phyloP scores from a whole-genome alignment of 1,284 basidiomycete species.

The Kalmanozyma brasiliensis region DNA sequence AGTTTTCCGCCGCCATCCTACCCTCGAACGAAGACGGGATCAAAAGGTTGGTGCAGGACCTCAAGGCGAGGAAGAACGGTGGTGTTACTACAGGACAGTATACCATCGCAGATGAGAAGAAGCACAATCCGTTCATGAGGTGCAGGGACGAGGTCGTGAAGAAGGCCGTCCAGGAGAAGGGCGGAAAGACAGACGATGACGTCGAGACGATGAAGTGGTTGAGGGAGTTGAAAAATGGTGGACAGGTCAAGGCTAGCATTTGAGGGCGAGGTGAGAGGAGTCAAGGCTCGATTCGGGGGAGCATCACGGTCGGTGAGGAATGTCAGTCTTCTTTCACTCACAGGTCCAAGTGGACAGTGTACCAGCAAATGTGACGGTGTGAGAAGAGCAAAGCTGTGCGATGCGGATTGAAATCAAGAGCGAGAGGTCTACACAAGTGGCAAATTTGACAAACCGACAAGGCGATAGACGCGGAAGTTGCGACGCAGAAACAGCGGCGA shows the following conservation, averaged over 20 bases:
- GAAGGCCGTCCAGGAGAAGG: conserved; percentile 66
- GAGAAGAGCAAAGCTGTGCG: too few relatives aligned
- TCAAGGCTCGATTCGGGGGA: too few relatives aligned
- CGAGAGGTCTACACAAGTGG: too few relatives aligned
- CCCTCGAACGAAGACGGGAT: conserved; percentile 74
- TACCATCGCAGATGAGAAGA: conserved; percentile 84
- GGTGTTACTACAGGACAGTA: conserved; percentile 78
- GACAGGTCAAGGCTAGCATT: conserved; percentile 52
- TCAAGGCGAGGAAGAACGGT: conserved; percentile 66
- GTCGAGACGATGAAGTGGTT: conserved; percentile 78
- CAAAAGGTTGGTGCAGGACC: conserved; percentile 70
- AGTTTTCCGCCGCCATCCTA: conserved; percentile 72
- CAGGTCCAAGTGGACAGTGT: too few relatives aligned
- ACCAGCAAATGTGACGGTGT: background rate
- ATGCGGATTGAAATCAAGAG: too few relatives aligned
- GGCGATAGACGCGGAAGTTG: conserved; percentile 30
- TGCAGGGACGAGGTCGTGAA: conserved; percentile 51
- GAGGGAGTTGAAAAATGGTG: conserved; percentile 81
- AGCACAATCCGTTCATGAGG: conserved; percentile 68
- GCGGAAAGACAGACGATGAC: conserved; percentile 69
- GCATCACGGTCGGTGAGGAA: too few relatives aligned
- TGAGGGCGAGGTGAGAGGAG: conserved; percentile 6
- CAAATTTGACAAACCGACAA: conserved; percentile 14
- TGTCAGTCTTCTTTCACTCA: too few relatives aligned
- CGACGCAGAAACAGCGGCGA: conserved; percentile 30